Percentiles rank a stretch among this genome's conserved stretches.
Evolutionary conservation across 345 rosid species (phyloP).

Genomic region (Hibiscus tridactylites): DNA sequence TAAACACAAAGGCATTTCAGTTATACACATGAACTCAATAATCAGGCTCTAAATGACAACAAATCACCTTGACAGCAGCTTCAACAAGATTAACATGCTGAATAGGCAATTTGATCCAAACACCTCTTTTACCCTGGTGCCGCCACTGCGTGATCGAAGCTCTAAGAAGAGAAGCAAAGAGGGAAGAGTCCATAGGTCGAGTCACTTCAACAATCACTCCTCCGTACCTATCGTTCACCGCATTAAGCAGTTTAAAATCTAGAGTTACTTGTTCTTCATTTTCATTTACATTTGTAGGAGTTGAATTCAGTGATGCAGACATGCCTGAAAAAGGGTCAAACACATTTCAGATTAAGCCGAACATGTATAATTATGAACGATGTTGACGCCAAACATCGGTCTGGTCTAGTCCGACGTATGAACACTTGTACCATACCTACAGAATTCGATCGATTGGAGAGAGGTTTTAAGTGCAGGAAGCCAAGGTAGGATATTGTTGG

Average conservation of each 20-base stretch:
- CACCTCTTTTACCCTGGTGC: constrained; percentile 75
- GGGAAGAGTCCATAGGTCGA: constrained; percentile 42
- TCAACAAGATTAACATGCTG: constrained; percentile 58
- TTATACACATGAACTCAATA: not conserved
- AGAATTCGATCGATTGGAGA: not conserved
- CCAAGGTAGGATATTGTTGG: not conserved
- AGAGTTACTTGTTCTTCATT: constrained; percentile 9
- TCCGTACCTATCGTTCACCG: constrained; percentile 54
- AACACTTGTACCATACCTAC: not conserved
- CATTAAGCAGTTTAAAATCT: constrained; percentile 28
- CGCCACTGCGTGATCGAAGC: constrained; percentile 59
- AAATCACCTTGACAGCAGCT: constrained; percentile 59
- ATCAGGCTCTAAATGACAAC: not conserved
- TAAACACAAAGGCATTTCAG: not conserved
- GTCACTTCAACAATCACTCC: constrained; percentile 63
- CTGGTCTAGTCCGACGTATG: too few species aligned
- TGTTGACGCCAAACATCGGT: too few species aligned
- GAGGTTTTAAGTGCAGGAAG: not conserved
- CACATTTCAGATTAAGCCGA: not conserved
- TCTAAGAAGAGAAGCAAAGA: constrained; percentile 48
- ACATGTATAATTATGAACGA: too few species aligned
- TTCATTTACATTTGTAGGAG: not conserved
- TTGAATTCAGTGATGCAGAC: constrained; percentile 26
- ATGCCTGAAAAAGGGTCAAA: constrained; percentile 9
- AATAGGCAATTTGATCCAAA: constrained; percentile 85